phyloP scores from a whole-genome alignment of 129 eudicot genomes.

The Centella asiatica region DNA sequence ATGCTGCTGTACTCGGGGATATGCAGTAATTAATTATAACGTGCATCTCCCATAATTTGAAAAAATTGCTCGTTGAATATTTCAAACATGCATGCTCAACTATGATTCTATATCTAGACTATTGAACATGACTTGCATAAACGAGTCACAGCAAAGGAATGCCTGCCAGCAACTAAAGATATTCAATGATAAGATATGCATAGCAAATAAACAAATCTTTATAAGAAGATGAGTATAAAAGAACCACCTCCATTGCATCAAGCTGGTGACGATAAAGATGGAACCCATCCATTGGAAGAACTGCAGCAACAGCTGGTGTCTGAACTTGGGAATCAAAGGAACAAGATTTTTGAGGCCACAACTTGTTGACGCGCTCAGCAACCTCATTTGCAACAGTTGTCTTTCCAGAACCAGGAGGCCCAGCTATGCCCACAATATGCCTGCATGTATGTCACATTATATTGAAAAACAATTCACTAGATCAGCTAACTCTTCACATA shows the following conservation, averaged over 20 bases:
- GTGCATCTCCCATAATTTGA: no score
- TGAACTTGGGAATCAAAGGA: conserved; percentile 58
- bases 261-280: conserved; percentile 14
- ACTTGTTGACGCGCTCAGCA: conserved; percentile 59
- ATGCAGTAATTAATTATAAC: no score
- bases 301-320: conserved; percentile 71
- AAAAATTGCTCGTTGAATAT: no score
- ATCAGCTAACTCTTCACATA: conserved; percentile 3
- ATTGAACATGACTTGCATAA: no score
- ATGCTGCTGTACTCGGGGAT: no score
- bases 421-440: conserved; percentile 85
- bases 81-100: not conserved
- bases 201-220: not conserved
- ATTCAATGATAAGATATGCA: not conserved
- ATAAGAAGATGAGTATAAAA: not conserved
- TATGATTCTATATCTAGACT: not conserved
- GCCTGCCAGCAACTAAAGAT: not conserved
- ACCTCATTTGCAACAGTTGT: conserved; percentile 80
- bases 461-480: conserved; percentile 13
- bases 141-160: not conserved
- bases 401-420: conserved; percentile 99
- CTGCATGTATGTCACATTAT: conserved; percentile 36
- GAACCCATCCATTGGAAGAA: conserved; percentile 24
- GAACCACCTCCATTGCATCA: conserved; percentile 6
- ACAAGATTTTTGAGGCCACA: conserved; percentile 70